phyloP scores from a whole-genome alignment of 1,139 yeast genomes.

The Pneumocystis murina region DNA sequence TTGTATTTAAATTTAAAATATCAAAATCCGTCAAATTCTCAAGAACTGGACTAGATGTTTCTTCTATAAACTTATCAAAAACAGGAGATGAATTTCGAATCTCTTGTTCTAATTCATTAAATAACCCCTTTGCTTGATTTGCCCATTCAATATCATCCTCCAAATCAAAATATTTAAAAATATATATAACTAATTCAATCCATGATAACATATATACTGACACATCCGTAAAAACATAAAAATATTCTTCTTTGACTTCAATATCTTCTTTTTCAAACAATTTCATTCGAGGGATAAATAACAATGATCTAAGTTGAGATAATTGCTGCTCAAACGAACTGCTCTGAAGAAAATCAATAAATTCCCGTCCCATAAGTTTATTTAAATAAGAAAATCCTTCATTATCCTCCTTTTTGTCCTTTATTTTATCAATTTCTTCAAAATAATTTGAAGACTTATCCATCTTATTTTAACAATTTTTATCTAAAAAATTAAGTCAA shows the following conservation, averaged over 20 bases:
- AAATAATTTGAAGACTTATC: no score
- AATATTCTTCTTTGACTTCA: neutral
- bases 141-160: constrained; percentile 1
- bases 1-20: neutral
- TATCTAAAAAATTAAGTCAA: no score
- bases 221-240: neutral
- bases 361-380: neutral
- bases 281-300: neutral
- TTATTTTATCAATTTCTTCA: neutral
- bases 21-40: neutral
- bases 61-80: neutral
- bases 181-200: neutral
- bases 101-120: neutral
- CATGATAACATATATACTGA: neutral
- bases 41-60: neutral
- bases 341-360: neutral
- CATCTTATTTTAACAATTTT: no score
- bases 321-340: neutral
- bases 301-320: neutral
- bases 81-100: neutral
- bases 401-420: neutral
- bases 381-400: neutral
- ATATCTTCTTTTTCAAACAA: neutral
- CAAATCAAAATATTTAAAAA: neutral
- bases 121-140: neutral